Conservation (phyloP, 1,284 basidiomycete genomes). For the Mrakiaceae sp. region DNA sequence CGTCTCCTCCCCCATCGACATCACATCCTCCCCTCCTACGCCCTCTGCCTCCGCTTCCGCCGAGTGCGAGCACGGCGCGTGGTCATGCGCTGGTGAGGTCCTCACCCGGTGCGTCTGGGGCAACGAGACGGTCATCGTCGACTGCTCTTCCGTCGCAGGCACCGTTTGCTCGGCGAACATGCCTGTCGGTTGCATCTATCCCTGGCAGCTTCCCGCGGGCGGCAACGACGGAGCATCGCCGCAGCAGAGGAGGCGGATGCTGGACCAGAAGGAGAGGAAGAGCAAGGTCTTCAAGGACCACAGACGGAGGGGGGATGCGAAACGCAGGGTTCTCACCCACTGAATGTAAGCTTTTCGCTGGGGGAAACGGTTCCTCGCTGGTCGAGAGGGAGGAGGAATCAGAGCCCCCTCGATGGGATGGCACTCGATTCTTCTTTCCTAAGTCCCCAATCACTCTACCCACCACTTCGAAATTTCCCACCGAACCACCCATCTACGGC, state of each 20-base stretch:
- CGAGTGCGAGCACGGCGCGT: slow-evolving; percentile 7
- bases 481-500: background rate
- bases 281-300: background rate
- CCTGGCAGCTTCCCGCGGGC: slow-evolving; percentile 2
- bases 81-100: slow-evolving; percentile 10
- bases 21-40: too few relatives aligned
- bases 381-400: background rate
- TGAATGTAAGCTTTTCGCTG: too few relatives aligned
- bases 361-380: too few relatives aligned
- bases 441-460: background rate
- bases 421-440: background rate
- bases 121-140: slow-evolving; percentile 6
- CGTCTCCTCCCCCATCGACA: too few relatives aligned
- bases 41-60: too few relatives aligned
- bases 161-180: slow-evolving; percentile 4
- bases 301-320: background rate
- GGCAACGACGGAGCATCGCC: background rate
- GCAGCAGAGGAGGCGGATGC: background rate
- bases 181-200: slow-evolving; percentile 16
- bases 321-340: too few relatives aligned
- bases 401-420: too few relatives aligned
- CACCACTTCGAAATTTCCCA: background rate
- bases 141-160: slow-evolving; percentile 1
- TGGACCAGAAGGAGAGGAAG: background rate
- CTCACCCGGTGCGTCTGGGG: slow-evolving; percentile 7